Base-by-base conservation (phyloP, 1,284 basidiomycete species). In the Fomitopsis pinicola region DNA sequence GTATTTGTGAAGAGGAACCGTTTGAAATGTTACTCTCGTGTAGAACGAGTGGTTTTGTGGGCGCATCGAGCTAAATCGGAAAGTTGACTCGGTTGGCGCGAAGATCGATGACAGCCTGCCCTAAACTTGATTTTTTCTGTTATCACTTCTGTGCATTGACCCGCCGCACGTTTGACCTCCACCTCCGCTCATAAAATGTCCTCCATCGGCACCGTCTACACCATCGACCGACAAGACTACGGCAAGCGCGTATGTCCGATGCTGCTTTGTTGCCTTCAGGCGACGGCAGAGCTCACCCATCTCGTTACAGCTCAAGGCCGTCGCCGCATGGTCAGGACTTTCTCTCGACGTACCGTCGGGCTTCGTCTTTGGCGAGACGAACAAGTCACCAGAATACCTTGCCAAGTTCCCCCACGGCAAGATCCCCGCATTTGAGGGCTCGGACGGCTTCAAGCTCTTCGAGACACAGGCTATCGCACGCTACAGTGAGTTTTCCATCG, bases 401-500 rank as follows among this genome's bases (percentile, higher is more conserved):
- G 72, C 80, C 66, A 94, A 94, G 75, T 95, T 94, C 78, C 88
- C 91, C 50, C 82, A 85, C 67, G 92, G 90, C 64, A 93, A 92
- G 81, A 86, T 96, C 68, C 96, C 97, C 46, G 88, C 88, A 42
- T 86, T 92, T 61, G 91, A 95, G 75, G 80, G 81, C 58, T 76
- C 81, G 48, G 88, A 97, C 74, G 95, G 94, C 63, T 86, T 94
- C 81, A 81, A 80, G 69, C 79, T 98, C 64, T 85, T 86, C 69
- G 96, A 97, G 82, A 81, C 83, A 60, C 76, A 80, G 63, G 88
- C 94, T 62, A 95, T 98, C 74, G 89, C 92, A 58, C 88, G 87
- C 66, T 96, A 97, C 79, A 71, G 96, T 98, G 78, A 87, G 95
- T 89, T 60, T 68, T 64, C 65, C 68, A 60, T 68, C 28, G 40